These are phyloP conservation scores for Plectranthus barbatus DNA, from an alignment of 257 asterid genomes.

Conservation along the genomic window DNA sequence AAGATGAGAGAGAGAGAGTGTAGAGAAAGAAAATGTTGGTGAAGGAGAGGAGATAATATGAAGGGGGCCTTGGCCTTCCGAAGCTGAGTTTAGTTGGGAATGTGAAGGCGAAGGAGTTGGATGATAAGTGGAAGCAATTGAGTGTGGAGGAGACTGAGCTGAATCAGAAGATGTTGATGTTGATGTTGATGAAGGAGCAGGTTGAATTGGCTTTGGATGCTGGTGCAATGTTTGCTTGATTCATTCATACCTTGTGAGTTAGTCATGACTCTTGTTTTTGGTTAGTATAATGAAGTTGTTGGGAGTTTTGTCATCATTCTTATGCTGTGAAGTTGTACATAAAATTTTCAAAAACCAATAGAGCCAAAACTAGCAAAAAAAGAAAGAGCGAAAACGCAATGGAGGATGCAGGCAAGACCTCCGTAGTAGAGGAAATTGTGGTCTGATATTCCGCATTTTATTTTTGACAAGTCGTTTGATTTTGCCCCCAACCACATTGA, in stretches of 20 bases:
- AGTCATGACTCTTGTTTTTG: neutral
- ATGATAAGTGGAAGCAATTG: conserved; percentile 57
- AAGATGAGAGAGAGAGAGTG: neutral
- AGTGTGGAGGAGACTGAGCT: conserved; percentile 30
- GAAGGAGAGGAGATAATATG: conserved; percentile 11
- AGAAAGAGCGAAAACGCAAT: conserved; percentile 48
- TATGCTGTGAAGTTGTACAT: neutral
- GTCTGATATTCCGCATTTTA: conserved; percentile 63
- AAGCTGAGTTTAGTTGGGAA: conserved; percentile 30
- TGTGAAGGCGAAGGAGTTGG: conserved; percentile 40
- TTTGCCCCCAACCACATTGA: conserved; percentile 51
- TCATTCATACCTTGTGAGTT: neutral
- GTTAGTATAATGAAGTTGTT: no score
- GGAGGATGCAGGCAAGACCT: conserved; percentile 64
- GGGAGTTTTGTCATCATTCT: neutral
- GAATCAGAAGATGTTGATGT: conserved; percentile 18
- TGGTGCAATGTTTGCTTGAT: conserved; percentile 1
- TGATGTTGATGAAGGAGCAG: conserved; percentile 37
- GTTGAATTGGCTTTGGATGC: conserved; percentile 16
- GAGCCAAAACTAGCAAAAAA: conserved; percentile 37
- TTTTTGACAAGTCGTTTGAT: conserved; percentile 57
- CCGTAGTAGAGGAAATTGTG: conserved; percentile 64
- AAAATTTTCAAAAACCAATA: neutral
- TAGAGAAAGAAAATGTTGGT: conserved; percentile 4
- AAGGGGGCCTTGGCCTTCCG: neutral